Evolutionary conservation across 2,329 filamentous ascomycete species (phyloP), one percentile per base, ranked within the genome.

Genomic region (Fusarium sp.): DNA sequence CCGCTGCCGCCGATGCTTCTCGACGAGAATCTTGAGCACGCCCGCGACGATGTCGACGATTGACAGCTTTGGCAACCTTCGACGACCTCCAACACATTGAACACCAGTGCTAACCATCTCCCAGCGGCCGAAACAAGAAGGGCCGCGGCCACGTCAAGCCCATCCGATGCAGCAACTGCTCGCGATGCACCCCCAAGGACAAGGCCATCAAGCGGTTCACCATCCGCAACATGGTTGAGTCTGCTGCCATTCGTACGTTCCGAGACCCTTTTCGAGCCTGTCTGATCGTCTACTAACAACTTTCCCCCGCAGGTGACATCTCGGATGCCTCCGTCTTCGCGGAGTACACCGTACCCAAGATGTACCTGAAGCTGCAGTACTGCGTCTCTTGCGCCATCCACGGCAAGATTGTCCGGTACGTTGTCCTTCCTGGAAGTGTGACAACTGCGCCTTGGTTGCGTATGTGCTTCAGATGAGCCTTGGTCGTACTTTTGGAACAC

Each of bases 301-400:
- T 28, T 59, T 47, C 12, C 37, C 12, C n/a, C 62, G 62, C 82
- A 98, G 96, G 96, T 94, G 96, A 99, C 94, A 99, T 99, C 89
- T 98, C 95, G 77, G 96, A 99, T 85, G 96, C 97, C 82, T 98
- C 96, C 82, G 96, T 99, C 87, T 99, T 98, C 88, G 86, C 93
- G 82, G 96, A 99, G 89, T 99, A 99, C 91, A 95, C 94, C 79
- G 95, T 99, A 82, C 96, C 96, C 88, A 99, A 99, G 94, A 99
- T 99, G 97, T 99, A 99, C 94, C 90, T 99, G 88, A 99, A 99
- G 93, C 92, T 99, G 85, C 96, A 99, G 90, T 99, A 99, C 94
- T 99, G 96, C 87, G 96, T 99, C 83, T 98, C 95, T 87, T 99
- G 96, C 88, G 96, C 96, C 83, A 99, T 99, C 78, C 96, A 99